Conservation (phyloP, 208 protist species). For the Tritrichomonas musculus region DNA sequence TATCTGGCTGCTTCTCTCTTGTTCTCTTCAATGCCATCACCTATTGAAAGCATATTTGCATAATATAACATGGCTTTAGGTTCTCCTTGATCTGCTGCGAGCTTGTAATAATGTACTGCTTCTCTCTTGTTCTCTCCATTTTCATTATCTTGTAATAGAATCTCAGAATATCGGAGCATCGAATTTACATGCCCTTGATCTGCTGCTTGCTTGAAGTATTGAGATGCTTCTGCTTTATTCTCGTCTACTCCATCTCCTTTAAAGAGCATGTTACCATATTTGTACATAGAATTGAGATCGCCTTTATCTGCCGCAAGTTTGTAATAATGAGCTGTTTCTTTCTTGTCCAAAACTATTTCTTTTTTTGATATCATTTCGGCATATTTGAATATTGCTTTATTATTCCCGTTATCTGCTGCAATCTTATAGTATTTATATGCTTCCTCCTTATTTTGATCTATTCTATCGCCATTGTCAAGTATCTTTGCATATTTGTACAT, state of each 20-base stretch:
- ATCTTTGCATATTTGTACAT: not conserved
- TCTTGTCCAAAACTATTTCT: not conserved
- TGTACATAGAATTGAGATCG: not conserved
- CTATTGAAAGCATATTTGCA: not conserved
- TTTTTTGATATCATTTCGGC: too few relatives aligned
- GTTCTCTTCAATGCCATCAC: not conserved
- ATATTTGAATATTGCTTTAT: too few relatives aligned
- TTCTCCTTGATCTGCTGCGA: not conserved
- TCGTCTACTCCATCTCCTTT: not conserved
- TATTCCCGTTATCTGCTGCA: too few relatives aligned
- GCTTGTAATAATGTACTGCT: not conserved
- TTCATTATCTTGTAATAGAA: not conserved
- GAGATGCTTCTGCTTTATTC: not conserved
- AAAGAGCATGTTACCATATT: not conserved
- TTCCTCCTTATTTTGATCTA: not conserved
- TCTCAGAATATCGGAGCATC: too few relatives aligned
- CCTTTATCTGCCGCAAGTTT: not conserved
- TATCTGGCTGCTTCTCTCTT: not conserved
- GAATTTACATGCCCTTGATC: not conserved
- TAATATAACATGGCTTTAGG: not conserved
- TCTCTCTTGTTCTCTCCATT: not conserved
- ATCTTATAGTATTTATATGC: too few relatives aligned
- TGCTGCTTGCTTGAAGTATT: not conserved
- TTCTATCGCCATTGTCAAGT: not conserved
- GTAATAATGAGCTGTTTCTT: not conserved